These are phyloP conservation scores for Rhynchosporium secalis DNA, from an alignment of 2,329 filamentous ascomycete genomes.

Conservation along the genomic window DNA sequence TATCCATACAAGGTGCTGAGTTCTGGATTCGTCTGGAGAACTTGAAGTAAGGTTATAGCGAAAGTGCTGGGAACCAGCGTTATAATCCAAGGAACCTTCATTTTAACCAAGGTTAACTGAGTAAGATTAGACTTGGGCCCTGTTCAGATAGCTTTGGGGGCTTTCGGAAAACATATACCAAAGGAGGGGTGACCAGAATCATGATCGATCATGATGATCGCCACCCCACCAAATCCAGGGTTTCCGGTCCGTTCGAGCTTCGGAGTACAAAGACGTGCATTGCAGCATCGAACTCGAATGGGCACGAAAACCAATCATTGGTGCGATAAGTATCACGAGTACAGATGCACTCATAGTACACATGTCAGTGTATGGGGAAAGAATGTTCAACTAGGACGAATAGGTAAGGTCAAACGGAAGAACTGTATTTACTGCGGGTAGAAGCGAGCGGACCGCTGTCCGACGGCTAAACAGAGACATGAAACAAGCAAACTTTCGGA, in stretches of 20 bases:
- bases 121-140: neutral
- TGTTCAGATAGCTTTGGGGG: neutral
- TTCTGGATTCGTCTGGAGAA: constrained; percentile 23
- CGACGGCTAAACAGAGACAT: constrained; percentile 2
- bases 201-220: neutral
- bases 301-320: neutral
- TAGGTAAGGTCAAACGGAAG: constrained; percentile 8
- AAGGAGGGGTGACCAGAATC: neutral
- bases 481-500: constrained; percentile 3
- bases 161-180: constrained; percentile 3
- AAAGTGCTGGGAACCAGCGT: constrained; percentile 11
- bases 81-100: constrained; percentile 15
- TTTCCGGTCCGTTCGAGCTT: neutral
- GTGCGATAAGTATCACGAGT: constrained; percentile 3
- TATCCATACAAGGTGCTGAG: constrained; percentile 24
- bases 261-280: constrained; percentile 1
- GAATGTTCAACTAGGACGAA: neutral
- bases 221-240: neutral
- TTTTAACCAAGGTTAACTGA: constrained; percentile 4
- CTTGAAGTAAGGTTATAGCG: constrained; percentile 23
- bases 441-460: constrained; percentile 12
- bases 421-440: constrained; percentile 11
- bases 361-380: neutral
- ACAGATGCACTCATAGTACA: neutral
- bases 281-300: neutral